Conservation (phyloP, 208 protist genomes). For the Trypanosoma caninum region DNA sequence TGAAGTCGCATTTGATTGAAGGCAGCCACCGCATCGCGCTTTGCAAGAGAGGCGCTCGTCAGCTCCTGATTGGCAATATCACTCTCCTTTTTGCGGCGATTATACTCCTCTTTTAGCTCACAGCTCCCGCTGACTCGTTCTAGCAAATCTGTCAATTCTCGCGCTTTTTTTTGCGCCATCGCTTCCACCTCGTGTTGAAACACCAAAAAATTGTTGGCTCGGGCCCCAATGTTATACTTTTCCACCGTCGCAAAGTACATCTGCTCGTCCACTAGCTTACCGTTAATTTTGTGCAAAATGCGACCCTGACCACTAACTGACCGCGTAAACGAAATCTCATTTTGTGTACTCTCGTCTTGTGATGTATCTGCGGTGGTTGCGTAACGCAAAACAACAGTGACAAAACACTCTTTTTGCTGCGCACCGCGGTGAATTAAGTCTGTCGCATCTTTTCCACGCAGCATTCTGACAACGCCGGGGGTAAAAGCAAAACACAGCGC, state of each 20-base stretch:
- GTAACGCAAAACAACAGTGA: slow-evolving; percentile 80
- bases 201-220: slow-evolving; percentile 94
- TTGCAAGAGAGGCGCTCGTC: slow-evolving; percentile 79
- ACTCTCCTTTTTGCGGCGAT: slow-evolving; percentile 54
- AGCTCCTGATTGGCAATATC: slow-evolving; percentile 81
- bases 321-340: slow-evolving; percentile 82
- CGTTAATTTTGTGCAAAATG: slow-evolving; percentile 77
- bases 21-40: slow-evolving; percentile 84
- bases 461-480: slow-evolving; percentile 35
- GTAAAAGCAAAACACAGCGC: slow-evolving; percentile 98
- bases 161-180: slow-evolving; percentile 92
- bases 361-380: slow-evolving; percentile 1
- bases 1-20: slow-evolving; percentile 94
- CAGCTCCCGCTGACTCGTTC: slow-evolving; percentile 95
- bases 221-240: slow-evolving; percentile 79
- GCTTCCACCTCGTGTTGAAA: slow-evolving; percentile 97
- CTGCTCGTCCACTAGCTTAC: slow-evolving; percentile 57
- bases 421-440: slow-evolving; percentile 93
- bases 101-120: slow-evolving; percentile 93
- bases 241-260: slow-evolving; percentile 84
- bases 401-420: slow-evolving; percentile 40
- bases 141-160: slow-evolving; percentile 95
- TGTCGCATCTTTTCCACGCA: slow-evolving; percentile 80
- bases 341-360: neutral
- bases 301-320: slow-evolving; percentile 49